Conservation (phyloP, 441 rosid genomes). For the Populus hybrid region DNA sequence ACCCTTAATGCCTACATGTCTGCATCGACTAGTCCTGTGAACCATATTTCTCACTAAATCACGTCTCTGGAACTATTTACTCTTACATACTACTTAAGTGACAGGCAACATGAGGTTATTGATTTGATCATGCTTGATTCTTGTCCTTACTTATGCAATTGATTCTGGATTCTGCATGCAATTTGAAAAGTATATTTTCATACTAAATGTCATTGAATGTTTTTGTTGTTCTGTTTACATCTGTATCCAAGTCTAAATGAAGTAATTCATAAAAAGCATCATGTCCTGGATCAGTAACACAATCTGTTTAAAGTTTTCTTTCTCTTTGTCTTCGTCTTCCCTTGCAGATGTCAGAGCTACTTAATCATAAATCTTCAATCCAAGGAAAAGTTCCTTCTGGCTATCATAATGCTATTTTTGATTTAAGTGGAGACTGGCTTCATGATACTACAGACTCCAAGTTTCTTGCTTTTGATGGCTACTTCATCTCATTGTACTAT, state of each 20-base stretch:
- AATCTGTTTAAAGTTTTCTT: no score
- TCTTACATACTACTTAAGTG: not conserved
- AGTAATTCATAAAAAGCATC: not conserved
- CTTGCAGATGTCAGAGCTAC: slow-evolving; percentile 72
- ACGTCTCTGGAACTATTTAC: not conserved
- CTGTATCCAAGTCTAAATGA: not conserved
- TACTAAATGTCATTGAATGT: not conserved
- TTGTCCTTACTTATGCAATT: not conserved
- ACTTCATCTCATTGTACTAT: slow-evolving; percentile 68
- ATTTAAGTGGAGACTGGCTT: slow-evolving; percentile 67
- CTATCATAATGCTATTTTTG: slow-evolving; percentile 59
- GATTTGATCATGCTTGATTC: not conserved
- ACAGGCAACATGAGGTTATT: not conserved
- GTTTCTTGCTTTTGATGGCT: slow-evolving; percentile 74
- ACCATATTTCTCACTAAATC: not conserved
- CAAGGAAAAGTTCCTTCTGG: slow-evolving; percentile 83
- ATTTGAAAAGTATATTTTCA: not conserved
- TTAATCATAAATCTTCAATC: slow-evolving; percentile 59
- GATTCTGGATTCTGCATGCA: not conserved
- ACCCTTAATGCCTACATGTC: not conserved
- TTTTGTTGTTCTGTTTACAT: not conserved
- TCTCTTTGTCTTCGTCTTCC: not conserved
- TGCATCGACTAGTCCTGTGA: not conserved
- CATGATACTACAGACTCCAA: slow-evolving; percentile 57
- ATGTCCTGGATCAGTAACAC: not conserved